A percentile compares a stretch with the other conserved stretches of the same genome.
Conservation (phyloP, 148 eudicot genomes). For the Euryodendron excelsum region DNA sequence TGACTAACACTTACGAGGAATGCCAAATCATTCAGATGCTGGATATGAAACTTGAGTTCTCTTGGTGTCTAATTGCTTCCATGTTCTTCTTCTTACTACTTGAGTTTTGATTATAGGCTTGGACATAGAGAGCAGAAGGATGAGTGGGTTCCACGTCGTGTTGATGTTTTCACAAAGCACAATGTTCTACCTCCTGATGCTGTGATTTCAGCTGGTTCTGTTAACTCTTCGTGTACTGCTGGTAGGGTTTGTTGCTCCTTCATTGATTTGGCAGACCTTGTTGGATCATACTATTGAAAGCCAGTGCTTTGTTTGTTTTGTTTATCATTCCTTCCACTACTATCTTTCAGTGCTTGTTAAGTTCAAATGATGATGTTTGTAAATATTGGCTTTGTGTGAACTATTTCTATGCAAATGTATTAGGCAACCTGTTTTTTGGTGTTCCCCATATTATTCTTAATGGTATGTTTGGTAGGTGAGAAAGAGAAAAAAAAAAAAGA, state of each 20-base stretch:
- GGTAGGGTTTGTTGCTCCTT: constrained; percentile 39
- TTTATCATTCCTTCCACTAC: neutral
- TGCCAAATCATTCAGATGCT: neutral
- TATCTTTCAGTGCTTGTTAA: neutral
- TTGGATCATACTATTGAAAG: neutral
- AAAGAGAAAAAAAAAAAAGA: no score
- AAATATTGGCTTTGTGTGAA: neutral
- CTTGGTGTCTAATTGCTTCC: neutral
- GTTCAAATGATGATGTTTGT: neutral
- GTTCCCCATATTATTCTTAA: neutral
- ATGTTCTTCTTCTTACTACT: neutral
- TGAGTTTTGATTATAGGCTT: constrained; percentile 40
- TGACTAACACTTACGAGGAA: neutral
- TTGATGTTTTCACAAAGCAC: constrained; percentile 80
- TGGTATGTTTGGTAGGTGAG: no score
- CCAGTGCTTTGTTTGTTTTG: no score
- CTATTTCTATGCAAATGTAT: neutral
- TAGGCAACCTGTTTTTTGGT: neutral
- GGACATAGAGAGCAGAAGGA: constrained; percentile 97
- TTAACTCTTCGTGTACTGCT: constrained; percentile 83
- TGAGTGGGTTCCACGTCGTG: constrained; percentile 73
- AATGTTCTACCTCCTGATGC: constrained; percentile 88
- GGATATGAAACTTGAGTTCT: neutral
- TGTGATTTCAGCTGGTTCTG: constrained; percentile 82
- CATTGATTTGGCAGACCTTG: neutral